Base-by-base conservation (phyloP, 2,329 filamentous ascomycete species). In the Fusarium vanettenii region DNA sequence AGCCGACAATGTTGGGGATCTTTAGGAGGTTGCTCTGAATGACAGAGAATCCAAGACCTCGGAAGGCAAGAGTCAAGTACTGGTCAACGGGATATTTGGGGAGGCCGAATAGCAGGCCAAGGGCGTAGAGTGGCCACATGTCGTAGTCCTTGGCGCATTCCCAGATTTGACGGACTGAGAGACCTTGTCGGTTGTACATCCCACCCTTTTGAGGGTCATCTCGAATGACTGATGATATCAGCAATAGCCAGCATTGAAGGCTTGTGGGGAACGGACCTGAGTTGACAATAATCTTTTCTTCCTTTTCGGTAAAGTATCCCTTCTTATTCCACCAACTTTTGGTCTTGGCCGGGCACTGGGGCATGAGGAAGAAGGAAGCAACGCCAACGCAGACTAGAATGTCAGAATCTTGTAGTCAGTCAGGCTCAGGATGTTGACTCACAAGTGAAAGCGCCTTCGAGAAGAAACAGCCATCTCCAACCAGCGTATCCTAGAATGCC, bases 201-300 rank as follows among this genome's bases (percentile, higher is more conserved):
- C 86, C 86, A 35, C 86, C 87, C 72, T 89, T 89, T 5, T 84
- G 84, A 0, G 88, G 88, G 52, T 90, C 89, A 43, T 92, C 89
- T 5, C 89, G 86, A n/a, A 85, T 80, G 10, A 84, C 77, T 76
- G 10, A 9, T 3, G 14, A 18, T 13, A 25, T 75, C n/a, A 75
- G 67, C 16, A 20, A 9, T 27, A 10, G 27, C 6, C 14, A 8
- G 6, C 10, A 45, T 14, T 16, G 4, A 18, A 20, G 6, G 3
- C 25, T 25, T 13, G 0, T 4, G 13, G 18, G 50, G 2, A 7
- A 33, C 73, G 64, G 67, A 80, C 80, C 80, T 33, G 78, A 87
- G 76, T 92, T 93, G 6, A 92, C 90, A 82, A 93, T 89, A 69
- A 93, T 92, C 74, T 90, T 90, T 77, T 91, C 89, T 79, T 93